Percentiles rank a stretch among this genome's conserved stretches.
These are phyloP conservation scores for Diaporthe vexans DNA, from an alignment of 2,329 filamentous ascomycete species.

Conservation along the genomic window DNA sequence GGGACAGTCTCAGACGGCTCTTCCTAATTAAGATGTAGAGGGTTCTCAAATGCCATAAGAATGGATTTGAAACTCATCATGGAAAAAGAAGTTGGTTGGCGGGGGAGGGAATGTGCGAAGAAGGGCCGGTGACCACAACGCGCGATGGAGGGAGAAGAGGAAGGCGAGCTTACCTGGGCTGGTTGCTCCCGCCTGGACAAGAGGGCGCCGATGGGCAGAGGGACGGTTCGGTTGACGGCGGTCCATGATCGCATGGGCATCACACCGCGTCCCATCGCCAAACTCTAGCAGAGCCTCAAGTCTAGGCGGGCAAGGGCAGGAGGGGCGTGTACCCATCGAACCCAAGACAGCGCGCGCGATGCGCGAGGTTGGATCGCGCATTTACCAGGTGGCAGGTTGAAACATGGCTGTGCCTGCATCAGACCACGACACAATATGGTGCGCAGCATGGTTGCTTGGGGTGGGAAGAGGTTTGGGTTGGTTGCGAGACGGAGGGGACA, in stretches of 20 bases:
- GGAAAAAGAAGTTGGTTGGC: neutral
- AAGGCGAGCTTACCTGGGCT: slow-evolving; percentile 31
- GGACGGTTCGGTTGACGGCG: neutral
- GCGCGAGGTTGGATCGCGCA: slow-evolving; percentile 31
- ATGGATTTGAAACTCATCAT: slow-evolving; percentile 54
- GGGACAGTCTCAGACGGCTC: slow-evolving; percentile 58
- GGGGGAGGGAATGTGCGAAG: slow-evolving; percentile 30
- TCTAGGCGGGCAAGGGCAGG: neutral
- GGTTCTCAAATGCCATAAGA: slow-evolving; percentile 49
- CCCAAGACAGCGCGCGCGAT: neutral
- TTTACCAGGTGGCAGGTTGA: slow-evolving; percentile 12
- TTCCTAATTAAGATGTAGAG: slow-evolving; percentile 53
- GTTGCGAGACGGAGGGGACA: neutral
- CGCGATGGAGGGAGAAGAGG: neutral
- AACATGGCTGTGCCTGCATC: slow-evolving; percentile 41
- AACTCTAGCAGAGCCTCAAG: slow-evolving; percentile 14
- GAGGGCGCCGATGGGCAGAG: no score
- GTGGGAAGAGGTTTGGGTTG: neutral
- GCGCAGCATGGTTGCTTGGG: slow-evolving; percentile 1
- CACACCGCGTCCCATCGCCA: neutral
- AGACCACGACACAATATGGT: neutral
- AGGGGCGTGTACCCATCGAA: neutral
- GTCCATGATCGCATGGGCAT: neutral
- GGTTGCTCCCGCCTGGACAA: neutral
- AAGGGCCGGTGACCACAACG: slow-evolving; percentile 1